A percentile compares a stretch with the other conserved stretches of the same genome.
phyloP scores from a whole-genome alignment of 2,329 filamentous ascomycete genomes.

The Corniculantispora saksenae region DNA sequence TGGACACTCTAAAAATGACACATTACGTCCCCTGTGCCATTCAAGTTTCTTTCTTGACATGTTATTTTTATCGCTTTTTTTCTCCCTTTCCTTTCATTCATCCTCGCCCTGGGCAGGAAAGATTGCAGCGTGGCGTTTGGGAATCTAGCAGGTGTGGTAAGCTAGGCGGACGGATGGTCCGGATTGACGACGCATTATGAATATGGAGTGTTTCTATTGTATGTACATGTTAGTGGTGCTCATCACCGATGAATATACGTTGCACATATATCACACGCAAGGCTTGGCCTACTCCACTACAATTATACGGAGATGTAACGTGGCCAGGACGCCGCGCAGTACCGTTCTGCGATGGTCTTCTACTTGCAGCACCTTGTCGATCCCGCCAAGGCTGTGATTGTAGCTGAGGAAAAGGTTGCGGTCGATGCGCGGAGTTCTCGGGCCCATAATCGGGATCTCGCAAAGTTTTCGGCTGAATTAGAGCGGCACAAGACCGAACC shows the following conservation, averaged over 20 bases:
- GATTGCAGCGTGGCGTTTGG: constrained; percentile 28
- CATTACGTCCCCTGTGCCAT: not conserved
- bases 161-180: not conserved
- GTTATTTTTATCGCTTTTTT: constrained; percentile 1
- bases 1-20: not conserved
- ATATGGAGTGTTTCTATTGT: not conserved
- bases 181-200: not conserved
- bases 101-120: constrained; percentile 19
- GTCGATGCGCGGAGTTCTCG: too few species aligned
- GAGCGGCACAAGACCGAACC: too few species aligned
- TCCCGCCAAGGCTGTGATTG: too few species aligned
- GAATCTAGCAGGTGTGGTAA: not conserved
- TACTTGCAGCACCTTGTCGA: too few species aligned
- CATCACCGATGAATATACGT: constrained; percentile 8
- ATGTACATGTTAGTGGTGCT: constrained; percentile 3
- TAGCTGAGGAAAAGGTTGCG: too few species aligned
- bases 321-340: too few species aligned
- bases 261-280: constrained; percentile 6
- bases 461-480: too few species aligned
- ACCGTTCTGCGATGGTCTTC: too few species aligned
- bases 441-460: too few species aligned
- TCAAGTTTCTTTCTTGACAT: constrained; percentile 13
- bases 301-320: too few species aligned
- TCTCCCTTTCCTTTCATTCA: constrained; percentile 11
- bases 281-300: too few species aligned